A percentile compares a stretch with the other conserved stretches of the same genome.
These are phyloP conservation scores for Coemansia sp. DNA, from an alignment of 192 early-diverging fungal species.

Conservation along the genomic window DNA sequence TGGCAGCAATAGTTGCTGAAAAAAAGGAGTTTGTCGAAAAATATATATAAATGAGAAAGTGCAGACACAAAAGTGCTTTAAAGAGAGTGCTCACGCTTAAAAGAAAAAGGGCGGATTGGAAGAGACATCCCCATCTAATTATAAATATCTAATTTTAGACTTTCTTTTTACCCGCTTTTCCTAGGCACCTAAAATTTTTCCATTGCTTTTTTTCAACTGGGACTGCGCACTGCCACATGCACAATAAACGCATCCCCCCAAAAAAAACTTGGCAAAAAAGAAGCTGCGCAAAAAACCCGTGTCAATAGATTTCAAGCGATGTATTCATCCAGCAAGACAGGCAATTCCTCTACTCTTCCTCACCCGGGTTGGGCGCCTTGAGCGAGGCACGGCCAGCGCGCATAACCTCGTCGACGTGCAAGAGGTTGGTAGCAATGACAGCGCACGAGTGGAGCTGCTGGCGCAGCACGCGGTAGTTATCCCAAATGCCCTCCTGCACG, in stretches of 20 bases:
- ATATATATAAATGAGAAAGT: conserved; percentile 5
- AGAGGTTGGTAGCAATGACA: conserved; percentile 96
- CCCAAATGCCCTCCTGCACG: conserved; percentile 89
- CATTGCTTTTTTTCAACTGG: neutral
- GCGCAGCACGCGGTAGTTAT: conserved; percentile 96
- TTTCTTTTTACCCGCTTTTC: neutral
- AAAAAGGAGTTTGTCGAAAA: neutral
- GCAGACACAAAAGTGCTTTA: neutral
- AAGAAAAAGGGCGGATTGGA: neutral
- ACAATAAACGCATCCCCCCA: too few species aligned
- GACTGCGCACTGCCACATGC: too few species aligned
- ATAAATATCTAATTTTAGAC: neutral
- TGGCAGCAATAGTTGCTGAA: neutral
- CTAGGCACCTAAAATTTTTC: neutral
- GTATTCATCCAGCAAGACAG: neutral
- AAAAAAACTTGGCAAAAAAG: neutral
- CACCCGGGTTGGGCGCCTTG: conserved; percentile 52
- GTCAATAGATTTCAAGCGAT: neutral
- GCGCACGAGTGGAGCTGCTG: conserved; percentile 96
- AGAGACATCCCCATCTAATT: neutral
- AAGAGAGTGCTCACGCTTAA: neutral
- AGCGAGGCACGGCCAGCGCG: conserved; percentile 61
- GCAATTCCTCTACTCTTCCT: conserved; percentile 20
- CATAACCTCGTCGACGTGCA: conserved; percentile 99
- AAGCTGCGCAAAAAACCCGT: neutral